Percentiles rank a stretch among this genome's conserved stretches.
These are phyloP conservation scores for Xerocomellus intermedius DNA, from an alignment of 768 basidiomycete genomes.

Conservation along the genomic window DNA sequence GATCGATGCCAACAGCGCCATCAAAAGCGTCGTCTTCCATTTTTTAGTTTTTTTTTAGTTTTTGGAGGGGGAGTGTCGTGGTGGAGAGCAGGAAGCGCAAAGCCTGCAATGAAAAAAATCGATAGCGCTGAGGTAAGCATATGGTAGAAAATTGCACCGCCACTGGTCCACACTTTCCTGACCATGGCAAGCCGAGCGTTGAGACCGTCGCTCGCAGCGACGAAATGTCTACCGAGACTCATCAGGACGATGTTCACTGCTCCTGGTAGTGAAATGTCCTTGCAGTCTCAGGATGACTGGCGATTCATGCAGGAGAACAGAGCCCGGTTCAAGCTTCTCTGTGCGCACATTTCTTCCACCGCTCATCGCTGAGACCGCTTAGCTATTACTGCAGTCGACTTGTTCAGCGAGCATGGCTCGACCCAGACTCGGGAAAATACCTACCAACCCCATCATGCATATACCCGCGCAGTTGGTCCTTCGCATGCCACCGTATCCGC, in stretches of 20 bases:
- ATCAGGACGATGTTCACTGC: constrained; percentile 31
- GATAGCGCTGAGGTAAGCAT: constrained; percentile 58
- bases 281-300: constrained; percentile 64
- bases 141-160: constrained; percentile 33
- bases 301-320: constrained; percentile 57
- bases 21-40: constrained; percentile 88
- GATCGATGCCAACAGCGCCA: constrained; percentile 96
- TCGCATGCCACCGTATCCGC: constrained; percentile 79
- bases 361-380: constrained; percentile 7
- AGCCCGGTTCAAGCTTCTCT: constrained; percentile 52
- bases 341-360: constrained; percentile 39
- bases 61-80: constrained; percentile 32
- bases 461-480: constrained; percentile 59
- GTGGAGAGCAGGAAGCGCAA: constrained; percentile 28
- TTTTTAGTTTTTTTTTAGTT: constrained; percentile 40
- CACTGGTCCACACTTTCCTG: constrained; percentile 17
- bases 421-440: constrained; percentile 63
- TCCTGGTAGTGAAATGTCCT: constrained; percentile 28
- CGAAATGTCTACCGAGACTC: constrained; percentile 24
- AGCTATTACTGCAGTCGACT: constrained; percentile 45
- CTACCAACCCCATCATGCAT: constrained; percentile 69
- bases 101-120: constrained; percentile 31
- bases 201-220: constrained; percentile 21
- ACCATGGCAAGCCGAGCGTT: constrained; percentile 30
- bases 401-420: constrained; percentile 74